Percentiles rank a stretch among this genome's conserved stretches.
Conservation (phyloP, 345 rosid species). For the Sonneratia caseolaris region DNA sequence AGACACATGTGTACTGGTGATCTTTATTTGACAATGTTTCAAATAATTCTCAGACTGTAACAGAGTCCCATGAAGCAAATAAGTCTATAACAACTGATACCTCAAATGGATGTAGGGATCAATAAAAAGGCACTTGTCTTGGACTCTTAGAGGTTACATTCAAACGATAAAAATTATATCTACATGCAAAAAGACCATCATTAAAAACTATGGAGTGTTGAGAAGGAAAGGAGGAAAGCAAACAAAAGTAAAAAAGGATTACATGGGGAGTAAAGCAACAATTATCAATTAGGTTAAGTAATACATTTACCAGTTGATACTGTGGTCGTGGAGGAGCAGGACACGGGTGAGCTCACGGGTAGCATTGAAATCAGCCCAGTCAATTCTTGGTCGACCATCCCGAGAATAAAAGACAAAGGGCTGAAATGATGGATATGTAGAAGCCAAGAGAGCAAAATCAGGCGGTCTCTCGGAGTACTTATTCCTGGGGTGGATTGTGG, state of each 20-base stretch:
- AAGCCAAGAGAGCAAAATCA: conserved; percentile 60
- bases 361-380: conserved; percentile 87
- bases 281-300: background rate
- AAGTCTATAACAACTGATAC: background rate
- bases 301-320: conserved; percentile 39
- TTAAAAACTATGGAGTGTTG: background rate
- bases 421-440: conserved; percentile 62
- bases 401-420: conserved; percentile 56
- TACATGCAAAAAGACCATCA: background rate
- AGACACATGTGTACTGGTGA: background rate
- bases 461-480: conserved; percentile 72
- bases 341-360: conserved; percentile 78
- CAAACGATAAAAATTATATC: background rate
- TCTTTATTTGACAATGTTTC: background rate
- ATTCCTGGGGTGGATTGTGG: conserved; percentile 51
- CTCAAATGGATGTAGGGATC: background rate
- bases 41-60: background rate
- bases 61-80: background rate
- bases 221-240: background rate
- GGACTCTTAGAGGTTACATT: background rate
- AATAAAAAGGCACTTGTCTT: background rate
- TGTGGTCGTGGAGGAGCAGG: conserved; percentile 70
- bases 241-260: background rate
- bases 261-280: background rate
- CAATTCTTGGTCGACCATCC: conserved; percentile 55